Conservation (phyloP, 257 asterid genomes). For the Primulina tabacum region DNA sequence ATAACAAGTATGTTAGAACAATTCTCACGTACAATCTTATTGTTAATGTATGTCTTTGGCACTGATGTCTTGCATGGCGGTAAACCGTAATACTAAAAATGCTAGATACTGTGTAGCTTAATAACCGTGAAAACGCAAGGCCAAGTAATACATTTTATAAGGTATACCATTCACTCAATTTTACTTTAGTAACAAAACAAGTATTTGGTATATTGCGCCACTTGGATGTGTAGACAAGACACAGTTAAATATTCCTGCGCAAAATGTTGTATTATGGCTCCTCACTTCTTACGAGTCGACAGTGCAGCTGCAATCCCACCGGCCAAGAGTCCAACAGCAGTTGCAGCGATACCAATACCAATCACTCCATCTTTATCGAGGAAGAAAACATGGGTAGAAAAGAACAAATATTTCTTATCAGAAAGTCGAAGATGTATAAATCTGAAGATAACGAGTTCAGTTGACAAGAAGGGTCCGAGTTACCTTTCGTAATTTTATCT, state of each 20-base stretch:
- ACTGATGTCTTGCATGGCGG: neutral
- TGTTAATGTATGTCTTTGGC: neutral
- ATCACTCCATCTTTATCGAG: conserved; percentile 61
- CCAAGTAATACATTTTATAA: neutral
- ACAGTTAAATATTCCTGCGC: conserved; percentile 4
- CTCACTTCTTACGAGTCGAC: conserved; percentile 65
- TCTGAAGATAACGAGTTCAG: neutral
- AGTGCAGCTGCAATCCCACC: conserved; percentile 84
- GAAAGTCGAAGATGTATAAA: neutral
- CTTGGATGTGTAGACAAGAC: neutral
- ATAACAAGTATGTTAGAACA: too few relatives aligned
- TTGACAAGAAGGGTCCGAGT: neutral
- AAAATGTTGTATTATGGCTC: neutral
- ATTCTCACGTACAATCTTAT: too few relatives aligned
- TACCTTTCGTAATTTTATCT: conserved; percentile 81
- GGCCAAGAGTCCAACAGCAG: conserved; percentile 75
- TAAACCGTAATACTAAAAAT: neutral
- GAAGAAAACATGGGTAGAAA: neutral
- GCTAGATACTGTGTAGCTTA: neutral
- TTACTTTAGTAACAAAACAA: conserved; percentile 11
- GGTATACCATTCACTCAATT: neutral
- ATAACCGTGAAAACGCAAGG: neutral
- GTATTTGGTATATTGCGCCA: neutral
- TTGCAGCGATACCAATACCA: conserved; percentile 86
- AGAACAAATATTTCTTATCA: neutral